Evolutionary conservation across 2,329 filamentous ascomycete genomes (phyloP).

Genomic region (Chrysoporthe austroafricana): DNA sequence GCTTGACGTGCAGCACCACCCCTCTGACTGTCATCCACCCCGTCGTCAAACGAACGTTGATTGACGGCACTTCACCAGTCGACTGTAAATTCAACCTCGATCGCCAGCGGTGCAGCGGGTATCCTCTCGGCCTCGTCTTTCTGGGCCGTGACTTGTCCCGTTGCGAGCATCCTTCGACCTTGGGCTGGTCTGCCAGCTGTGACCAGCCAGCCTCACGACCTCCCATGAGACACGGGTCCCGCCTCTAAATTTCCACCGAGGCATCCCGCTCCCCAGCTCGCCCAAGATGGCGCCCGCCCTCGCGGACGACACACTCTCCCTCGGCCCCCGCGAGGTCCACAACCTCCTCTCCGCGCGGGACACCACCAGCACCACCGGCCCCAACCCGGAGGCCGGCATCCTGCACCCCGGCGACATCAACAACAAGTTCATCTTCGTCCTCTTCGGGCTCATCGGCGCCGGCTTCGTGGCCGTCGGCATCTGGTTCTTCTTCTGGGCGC

Average conservation of each 20-base stretch:
- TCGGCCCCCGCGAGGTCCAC: slow-evolving; percentile 49
- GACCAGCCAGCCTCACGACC: slow-evolving; percentile 29
- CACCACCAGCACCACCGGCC: slow-evolving; percentile 32
- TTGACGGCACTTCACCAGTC: slow-evolving; percentile 1
- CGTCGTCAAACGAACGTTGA: neutral
- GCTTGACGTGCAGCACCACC: slow-evolving; percentile 18
- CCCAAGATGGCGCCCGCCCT: slow-evolving; percentile 46
- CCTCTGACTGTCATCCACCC: neutral
- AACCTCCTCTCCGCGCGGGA: slow-evolving; percentile 49
- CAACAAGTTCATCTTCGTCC: slow-evolving; percentile 75
- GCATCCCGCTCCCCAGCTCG: slow-evolving; percentile 20
- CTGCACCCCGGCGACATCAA: slow-evolving; percentile 61
- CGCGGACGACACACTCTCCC: slow-evolving; percentile 34
- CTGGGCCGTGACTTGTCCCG: slow-evolving; percentile 10
- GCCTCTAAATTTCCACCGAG: slow-evolving; percentile 22
- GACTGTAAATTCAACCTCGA: neutral
- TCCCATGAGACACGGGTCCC: slow-evolving; percentile 14
- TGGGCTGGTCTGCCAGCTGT: slow-evolving; percentile 36
- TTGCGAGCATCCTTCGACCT: slow-evolving; percentile 22
- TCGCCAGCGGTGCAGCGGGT: neutral
- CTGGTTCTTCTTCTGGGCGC: slow-evolving; percentile 99
- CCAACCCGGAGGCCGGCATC: slow-evolving; percentile 51
- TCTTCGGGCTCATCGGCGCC: slow-evolving; percentile 84
- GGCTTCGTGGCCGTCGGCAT: slow-evolving; percentile 75
- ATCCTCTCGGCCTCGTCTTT: neutral